Evolutionary conservation across 495 filamentous ascomycete genomes (phyloP), one percentile per base, ranked within the genome.

Genomic region (Xylaria nigripes): DNA sequence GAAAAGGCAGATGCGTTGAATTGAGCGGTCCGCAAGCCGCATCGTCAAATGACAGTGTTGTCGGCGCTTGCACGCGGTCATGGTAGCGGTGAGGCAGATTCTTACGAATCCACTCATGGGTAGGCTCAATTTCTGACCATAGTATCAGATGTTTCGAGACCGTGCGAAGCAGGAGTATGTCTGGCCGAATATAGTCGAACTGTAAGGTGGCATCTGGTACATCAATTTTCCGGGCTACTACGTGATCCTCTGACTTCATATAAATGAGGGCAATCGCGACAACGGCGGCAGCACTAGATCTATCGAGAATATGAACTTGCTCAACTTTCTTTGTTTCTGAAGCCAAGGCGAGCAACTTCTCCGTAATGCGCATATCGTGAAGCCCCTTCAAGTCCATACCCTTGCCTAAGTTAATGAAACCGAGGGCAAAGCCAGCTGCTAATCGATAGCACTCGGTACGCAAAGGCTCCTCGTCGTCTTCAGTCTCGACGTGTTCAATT

Each of bases 401-500:
- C 65, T 89, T 90, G 43, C 85, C 93, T 15, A 99, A 75, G 67
- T 97, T 97, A 65, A 99, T 97, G 54, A 92, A 85, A 6, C 93
- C 94, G 9, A 99, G 77, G 0, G 94, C 86, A 62, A 96, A 95
- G 0, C 93, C 93, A 25, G 93, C 94, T 16, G 93, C 90, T 40
- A 97, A 78, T 44, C 93, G 82, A 68, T 99, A 97, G 25, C 90
- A 87, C 74, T 99, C 93, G 61, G 94, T 90, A 22, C 94, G 84
- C 15, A 96, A 68, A n/a, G 80, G 83, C 55, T 96, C 90, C 32
- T 81, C 75, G 10, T 80, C 77, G 15, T 76, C 70, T 44, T 88
- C 87, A 13, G 80, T 68, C 34, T 89, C 88, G 36, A 86, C 75
- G 47, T 88, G 85, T 59, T 96, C 91, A 45, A 99, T 93, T 67